These are phyloP conservation scores for Talaromyces sp. DNA, from an alignment of 2,329 filamentous ascomycete species.

Conservation along the genomic window DNA sequence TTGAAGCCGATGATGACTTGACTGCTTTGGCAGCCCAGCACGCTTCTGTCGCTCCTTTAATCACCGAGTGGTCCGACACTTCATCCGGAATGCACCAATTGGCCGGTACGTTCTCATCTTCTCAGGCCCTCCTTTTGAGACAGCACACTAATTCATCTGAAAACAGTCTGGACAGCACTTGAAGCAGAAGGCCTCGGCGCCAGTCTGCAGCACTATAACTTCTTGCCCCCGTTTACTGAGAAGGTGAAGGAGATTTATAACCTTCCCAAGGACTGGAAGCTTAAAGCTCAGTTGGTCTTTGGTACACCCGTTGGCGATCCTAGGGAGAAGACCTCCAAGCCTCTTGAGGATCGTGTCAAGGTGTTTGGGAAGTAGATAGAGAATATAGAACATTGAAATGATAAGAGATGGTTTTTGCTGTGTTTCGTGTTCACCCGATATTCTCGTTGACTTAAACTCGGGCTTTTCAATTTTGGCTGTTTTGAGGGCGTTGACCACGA, in stretches of 20 bases:
- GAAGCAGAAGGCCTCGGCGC: constrained; percentile 18
- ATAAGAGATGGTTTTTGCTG: not conserved
- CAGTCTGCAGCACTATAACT: constrained; percentile 20
- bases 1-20: constrained; percentile 15
- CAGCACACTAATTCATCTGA: not conserved
- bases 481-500: not conserved
- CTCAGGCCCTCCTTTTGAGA: not conserved
- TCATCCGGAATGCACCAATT: constrained; percentile 18
- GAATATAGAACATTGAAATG: not conserved
- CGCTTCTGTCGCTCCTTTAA: not conserved
- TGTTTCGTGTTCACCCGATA: not conserved
- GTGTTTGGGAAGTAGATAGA: constrained; percentile 16
- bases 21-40: constrained; percentile 8
- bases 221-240: constrained; percentile 5
- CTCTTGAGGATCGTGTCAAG: constrained; percentile 19
- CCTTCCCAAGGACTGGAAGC: constrained; percentile 13
- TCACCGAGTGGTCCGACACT: constrained; percentile 16
- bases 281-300: constrained; percentile 20
- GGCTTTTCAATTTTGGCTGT: not conserved
- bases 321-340: constrained; percentile 7
- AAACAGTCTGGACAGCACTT: constrained; percentile 18
- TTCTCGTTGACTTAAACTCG: not conserved
- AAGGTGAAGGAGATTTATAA: constrained; percentile 9
- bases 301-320: constrained; percentile 9
- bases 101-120: constrained; percentile 23